These are phyloP conservation scores for Curvularia sp. DNA, from an alignment of 2,329 filamentous ascomycete species.

Conservation along the genomic window DNA sequence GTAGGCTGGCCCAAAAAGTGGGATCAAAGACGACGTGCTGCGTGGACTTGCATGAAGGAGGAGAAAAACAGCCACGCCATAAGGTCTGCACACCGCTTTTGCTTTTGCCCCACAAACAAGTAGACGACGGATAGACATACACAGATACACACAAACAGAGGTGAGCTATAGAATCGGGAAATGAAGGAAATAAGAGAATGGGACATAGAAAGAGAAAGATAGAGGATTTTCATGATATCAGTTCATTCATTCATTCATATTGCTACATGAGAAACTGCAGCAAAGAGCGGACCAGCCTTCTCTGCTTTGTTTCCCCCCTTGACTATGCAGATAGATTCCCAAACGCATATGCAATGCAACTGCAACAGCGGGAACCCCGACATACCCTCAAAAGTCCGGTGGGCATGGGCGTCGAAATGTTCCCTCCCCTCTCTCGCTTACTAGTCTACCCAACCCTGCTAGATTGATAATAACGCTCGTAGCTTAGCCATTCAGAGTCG, in stretches of 20 bases:
- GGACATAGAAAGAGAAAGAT: background rate
- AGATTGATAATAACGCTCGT: background rate
- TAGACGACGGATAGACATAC: too few species aligned
- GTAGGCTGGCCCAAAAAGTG: background rate
- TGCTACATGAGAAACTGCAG: background rate
- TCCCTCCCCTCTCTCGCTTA: background rate
- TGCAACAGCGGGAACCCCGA: background rate
- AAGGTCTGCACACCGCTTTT: slow-evolving; percentile 14
- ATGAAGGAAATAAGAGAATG: background rate
- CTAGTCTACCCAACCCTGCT: background rate
- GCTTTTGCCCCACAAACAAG: background rate
- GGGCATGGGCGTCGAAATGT: background rate
- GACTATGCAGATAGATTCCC: background rate
- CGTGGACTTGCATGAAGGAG: slow-evolving; percentile 8
- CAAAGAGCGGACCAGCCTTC: too few species aligned
- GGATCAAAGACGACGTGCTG: background rate
- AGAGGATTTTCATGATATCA: background rate
- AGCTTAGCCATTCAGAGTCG: background rate
- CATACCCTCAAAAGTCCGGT: background rate
- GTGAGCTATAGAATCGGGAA: background rate
- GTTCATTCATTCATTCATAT: background rate
- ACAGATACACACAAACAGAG: too few species aligned
- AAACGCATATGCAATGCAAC: background rate
- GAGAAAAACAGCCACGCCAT: slow-evolving; percentile 8
- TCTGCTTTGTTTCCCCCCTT: too few species aligned